Evolutionary conservation across 495 filamentous ascomycete species (phyloP).

Genomic region (Aspergillus incahuasiensis): DNA sequence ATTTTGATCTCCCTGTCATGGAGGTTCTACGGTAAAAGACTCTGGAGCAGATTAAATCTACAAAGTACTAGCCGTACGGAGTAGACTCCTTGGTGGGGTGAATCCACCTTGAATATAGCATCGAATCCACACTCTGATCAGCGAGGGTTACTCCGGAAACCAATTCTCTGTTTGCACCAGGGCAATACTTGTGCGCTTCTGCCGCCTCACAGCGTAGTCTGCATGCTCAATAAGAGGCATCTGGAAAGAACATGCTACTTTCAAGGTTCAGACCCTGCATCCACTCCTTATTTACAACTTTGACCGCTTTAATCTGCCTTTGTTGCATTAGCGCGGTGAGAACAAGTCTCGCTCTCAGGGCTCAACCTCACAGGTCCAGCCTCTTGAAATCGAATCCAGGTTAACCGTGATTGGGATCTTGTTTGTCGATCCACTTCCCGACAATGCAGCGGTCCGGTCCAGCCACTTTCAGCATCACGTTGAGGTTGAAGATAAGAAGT

Average conservation of each 20-base stretch:
- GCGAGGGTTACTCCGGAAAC: background rate
- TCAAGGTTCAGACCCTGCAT: background rate
- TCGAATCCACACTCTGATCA: background rate
- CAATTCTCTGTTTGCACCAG: background rate
- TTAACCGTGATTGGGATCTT: constrained; percentile 10
- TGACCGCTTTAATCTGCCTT: constrained; percentile 25
- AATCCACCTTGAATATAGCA: background rate
- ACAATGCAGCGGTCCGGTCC: constrained; percentile 29
- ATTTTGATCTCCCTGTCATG: background rate
- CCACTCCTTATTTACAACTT: constrained; percentile 1
- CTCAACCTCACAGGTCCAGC: constrained; percentile 17
- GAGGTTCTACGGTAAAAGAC: background rate
- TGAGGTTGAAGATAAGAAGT: background rate
- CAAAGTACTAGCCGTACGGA: too few species aligned
- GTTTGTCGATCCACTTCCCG: constrained; percentile 23
- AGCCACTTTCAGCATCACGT: constrained; percentile 10
- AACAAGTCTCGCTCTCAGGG: background rate
- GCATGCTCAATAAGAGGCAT: constrained; percentile 4
- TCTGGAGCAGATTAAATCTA: background rate
- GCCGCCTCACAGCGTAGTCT: background rate
- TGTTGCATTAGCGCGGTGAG: background rate
- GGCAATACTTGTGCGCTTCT: background rate
- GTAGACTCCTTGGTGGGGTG: background rate
- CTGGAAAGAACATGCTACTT: background rate
- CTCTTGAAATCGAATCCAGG: constrained; percentile 4